Evolutionary conservation across 495 filamentous ascomycete species (phyloP), one percentile per base, ranked within the genome.

Genomic region (Staphylotrichum longicolle): DNA sequence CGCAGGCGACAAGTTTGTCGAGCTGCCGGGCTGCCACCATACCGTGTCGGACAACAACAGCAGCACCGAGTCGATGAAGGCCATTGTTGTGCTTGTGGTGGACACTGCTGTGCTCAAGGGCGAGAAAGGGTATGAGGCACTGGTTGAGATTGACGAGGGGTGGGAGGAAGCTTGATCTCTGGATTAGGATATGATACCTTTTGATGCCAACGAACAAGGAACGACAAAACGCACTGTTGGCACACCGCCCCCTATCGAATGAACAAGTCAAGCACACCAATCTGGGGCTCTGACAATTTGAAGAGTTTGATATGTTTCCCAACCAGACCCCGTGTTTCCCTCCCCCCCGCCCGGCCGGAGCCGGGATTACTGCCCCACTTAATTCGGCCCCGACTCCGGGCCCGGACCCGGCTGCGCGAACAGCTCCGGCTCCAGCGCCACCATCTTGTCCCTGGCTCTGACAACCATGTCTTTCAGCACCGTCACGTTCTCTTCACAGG

Each of bases 11-110:
- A 30, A 59, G 14, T 50, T 59, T 34, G 27, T 63, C 5, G 62
- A 63, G 47, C 49, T 55, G 12, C 62, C 62, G 0, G 62, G 62
- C 3, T 63, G 62, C 9, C 62, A 63, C 6, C 62, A 63, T 39
- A 63, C 62, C 3, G 62, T 63, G 1, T 54, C 49, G 12, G 62
- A 63, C n/a, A 63, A 63, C 32, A 35, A 12, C 11, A 63, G 62
- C 27, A 40, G 11, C 3, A 54, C 42, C 33, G 44, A 55, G 20
- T 14, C 56, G 20, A 63, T 63, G 62, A 54, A 51, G 42, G 62
- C 62, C 4, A 59, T 63, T 50, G 62, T 59, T 4, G 50, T 59
- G 5, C 12, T 59, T 30, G 50, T 63, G 6, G 56, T 63, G 8
- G 62, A 63, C 37, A 63, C 62, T 4, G 14, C 7, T 0, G 56